Evolutionary conservation across 306 rosid genomes (phyloP).

Genomic region (Quercus cerris): DNA sequence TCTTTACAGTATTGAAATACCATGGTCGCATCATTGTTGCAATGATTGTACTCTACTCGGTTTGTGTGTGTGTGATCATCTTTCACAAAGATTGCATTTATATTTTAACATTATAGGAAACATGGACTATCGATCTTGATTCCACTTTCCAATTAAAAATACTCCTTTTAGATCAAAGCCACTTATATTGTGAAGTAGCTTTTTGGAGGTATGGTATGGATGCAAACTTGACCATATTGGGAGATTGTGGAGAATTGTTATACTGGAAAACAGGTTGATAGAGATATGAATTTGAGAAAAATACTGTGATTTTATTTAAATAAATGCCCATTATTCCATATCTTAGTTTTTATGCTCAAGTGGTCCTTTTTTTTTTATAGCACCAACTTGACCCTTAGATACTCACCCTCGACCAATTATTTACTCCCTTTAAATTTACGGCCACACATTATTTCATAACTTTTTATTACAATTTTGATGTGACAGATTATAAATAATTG

Average conservation of each 20-base stretch:
- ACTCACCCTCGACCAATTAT: no score
- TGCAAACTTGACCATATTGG: neutral
- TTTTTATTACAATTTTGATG: no score
- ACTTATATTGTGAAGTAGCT: no score
- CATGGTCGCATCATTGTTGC: neutral
- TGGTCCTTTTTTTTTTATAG: no score
- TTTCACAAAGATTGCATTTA: neutral
- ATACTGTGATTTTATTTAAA: neutral
- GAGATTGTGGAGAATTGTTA: neutral
- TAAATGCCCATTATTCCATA: neutral
- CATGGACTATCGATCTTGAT: neutral
- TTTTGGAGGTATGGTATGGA: neutral
- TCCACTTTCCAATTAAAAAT: neutral
- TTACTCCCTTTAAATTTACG: no score
- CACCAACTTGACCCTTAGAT: no score
- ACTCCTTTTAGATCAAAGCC: neutral
- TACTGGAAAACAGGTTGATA: neutral
- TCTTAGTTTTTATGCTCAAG: no score
- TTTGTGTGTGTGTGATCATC: neutral
- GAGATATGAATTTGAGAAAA: neutral
- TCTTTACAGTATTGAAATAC: neutral
- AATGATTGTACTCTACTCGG: neutral
- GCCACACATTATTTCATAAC: accelerated
- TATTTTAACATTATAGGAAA: neutral
- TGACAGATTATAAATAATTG: accelerated